Conservation (phyloP, 1,284 basidiomycete genomes). For the Lignosus rhinocerotis region DNA sequence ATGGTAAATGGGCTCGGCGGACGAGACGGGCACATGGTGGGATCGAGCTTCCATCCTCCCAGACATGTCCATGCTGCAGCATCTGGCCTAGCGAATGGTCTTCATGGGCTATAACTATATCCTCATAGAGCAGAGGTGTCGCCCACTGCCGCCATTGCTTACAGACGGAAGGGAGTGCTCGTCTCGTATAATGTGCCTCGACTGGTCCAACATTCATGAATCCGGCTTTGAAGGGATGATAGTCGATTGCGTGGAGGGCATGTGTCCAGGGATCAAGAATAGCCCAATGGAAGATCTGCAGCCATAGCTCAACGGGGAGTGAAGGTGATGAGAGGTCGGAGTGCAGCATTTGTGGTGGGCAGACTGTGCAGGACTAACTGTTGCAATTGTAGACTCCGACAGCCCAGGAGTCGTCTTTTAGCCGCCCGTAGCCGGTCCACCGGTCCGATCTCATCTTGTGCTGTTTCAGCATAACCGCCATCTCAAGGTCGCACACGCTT, state of each 20-base stretch:
- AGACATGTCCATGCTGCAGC: constrained; percentile 26
- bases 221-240: constrained; percentile 30
- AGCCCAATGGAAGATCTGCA: constrained; percentile 33
- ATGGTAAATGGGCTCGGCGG: constrained; percentile 59
- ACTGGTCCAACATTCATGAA: background rate
- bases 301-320: constrained; percentile 34
- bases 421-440: too few species aligned
- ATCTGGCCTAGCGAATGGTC: constrained; percentile 32
- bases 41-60: constrained; percentile 17
- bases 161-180: constrained; percentile 53
- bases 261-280: constrained; percentile 26
- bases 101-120: constrained; percentile 44
- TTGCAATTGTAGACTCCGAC: background rate
- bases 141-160: constrained; percentile 52
- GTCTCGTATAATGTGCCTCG: constrained; percentile 33
- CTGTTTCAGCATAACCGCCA: too few species aligned
- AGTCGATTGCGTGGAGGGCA: constrained; percentile 24
- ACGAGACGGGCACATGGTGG: constrained; percentile 43
- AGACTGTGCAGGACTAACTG: background rate
- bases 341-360: background rate
- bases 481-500: too few species aligned
- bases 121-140: constrained; percentile 50
- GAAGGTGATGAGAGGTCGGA: background rate
- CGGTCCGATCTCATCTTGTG: too few species aligned
- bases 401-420: background rate